Conservation (phyloP, 2,329 filamentous ascomycete species). For the Aspergillus ustus region DNA sequence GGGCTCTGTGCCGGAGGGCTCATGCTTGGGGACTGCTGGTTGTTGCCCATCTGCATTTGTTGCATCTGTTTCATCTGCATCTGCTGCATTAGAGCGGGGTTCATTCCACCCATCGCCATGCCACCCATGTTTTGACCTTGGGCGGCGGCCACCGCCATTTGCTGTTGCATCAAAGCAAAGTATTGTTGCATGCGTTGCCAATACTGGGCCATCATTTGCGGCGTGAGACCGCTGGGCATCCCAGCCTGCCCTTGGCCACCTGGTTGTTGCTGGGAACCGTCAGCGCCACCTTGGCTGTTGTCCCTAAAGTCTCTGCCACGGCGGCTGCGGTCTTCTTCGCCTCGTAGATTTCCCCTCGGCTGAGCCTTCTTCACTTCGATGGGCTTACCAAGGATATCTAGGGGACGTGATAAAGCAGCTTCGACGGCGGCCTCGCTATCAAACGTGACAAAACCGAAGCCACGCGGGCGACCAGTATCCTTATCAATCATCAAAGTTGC, state of each 20-base stretch:
- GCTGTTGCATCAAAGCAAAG: slow-evolving; percentile 91
- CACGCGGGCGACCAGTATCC: slow-evolving; percentile 93
- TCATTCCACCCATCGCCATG: slow-evolving; percentile 70
- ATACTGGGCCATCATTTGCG: slow-evolving; percentile 97
- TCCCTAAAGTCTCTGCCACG: slow-evolving; percentile 49
- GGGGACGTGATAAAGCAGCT: slow-evolving; percentile 78
- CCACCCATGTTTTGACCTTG: slow-evolving; percentile 47
- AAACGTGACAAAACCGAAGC: slow-evolving; percentile 98
- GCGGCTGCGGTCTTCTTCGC: slow-evolving; percentile 74
- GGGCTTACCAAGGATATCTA: slow-evolving; percentile 92
- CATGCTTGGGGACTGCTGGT: slow-evolving; percentile 40
- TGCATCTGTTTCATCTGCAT: slow-evolving; percentile 67
- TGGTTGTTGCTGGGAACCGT: slow-evolving; percentile 51
- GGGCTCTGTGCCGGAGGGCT: slow-evolving; percentile 42
- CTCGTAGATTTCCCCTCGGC: slow-evolving; percentile 88
- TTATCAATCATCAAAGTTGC: slow-evolving; percentile 99
- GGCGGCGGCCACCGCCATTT: slow-evolving; percentile 66
- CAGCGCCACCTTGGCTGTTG: slow-evolving; percentile 41
- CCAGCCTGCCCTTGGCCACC: slow-evolving; percentile 48
- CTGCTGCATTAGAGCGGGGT: slow-evolving; percentile 74
- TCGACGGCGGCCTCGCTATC: slow-evolving; percentile 96
- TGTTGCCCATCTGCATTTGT: slow-evolving; percentile 55
- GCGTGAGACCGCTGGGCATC: slow-evolving; percentile 73
- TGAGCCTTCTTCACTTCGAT: slow-evolving; percentile 99
- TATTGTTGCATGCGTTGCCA: slow-evolving; percentile 99